These are phyloP conservation scores for Fusarium irregulare DNA, from an alignment of 2,329 filamentous ascomycete genomes.

Conservation along the genomic window DNA sequence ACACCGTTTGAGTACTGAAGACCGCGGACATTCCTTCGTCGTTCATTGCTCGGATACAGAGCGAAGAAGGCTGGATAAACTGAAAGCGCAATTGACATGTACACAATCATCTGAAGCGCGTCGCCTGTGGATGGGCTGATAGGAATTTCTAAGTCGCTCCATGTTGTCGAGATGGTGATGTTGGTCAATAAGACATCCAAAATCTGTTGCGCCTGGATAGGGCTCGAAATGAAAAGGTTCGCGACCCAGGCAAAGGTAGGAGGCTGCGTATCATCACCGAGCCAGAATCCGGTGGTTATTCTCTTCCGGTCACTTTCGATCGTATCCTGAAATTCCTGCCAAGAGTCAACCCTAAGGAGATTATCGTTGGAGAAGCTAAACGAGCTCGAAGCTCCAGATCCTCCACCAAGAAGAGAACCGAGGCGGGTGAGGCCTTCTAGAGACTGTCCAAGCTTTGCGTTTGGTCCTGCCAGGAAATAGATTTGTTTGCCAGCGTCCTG, in stretches of 20 bases:
- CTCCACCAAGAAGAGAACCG: background rate
- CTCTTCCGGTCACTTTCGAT: slow-evolving; percentile 72
- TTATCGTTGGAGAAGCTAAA: background rate
- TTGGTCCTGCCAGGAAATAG: slow-evolving; percentile 50
- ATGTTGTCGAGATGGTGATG: slow-evolving; percentile 76
- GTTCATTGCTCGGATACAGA: slow-evolving; percentile 88
- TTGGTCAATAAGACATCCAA: slow-evolving; percentile 75
- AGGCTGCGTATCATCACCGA: slow-evolving; percentile 68
- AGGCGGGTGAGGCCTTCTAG: slow-evolving; percentile 36
- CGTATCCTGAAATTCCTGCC: slow-evolving; percentile 75
- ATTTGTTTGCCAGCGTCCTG: slow-evolving; percentile 42
- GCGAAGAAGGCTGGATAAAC: slow-evolving; percentile 89
- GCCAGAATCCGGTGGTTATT: slow-evolving; percentile 81
- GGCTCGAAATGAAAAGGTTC: slow-evolving; percentile 67
- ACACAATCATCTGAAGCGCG: slow-evolving; percentile 81
- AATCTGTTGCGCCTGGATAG: slow-evolving; percentile 73
- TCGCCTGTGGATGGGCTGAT: slow-evolving; percentile 76
- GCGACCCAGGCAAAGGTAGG: slow-evolving; percentile 79
- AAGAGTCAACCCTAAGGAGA: slow-evolving; percentile 66
- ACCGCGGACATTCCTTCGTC: slow-evolving; percentile 80
- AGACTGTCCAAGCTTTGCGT: slow-evolving; percentile 52
- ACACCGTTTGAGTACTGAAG: slow-evolving; percentile 95
- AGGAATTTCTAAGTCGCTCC: slow-evolving; percentile 79
- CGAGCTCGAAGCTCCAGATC: background rate
- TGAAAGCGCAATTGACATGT: slow-evolving; percentile 82